Conservation (phyloP, 768 basidiomycete species). For the Mycena rosella region DNA sequence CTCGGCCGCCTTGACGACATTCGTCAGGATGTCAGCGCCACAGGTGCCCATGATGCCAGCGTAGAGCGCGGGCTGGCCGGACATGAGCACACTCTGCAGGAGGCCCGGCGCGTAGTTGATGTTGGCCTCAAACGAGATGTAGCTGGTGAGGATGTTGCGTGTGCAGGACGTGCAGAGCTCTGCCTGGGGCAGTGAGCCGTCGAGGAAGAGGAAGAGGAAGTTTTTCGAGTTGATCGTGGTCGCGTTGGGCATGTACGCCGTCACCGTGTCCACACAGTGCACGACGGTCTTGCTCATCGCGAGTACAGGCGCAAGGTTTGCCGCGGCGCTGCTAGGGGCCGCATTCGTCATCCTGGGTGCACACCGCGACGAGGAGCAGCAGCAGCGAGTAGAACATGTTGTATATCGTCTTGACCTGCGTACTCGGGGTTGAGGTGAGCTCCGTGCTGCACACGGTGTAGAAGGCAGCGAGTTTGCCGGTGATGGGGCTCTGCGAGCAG, state of each 20-base stretch:
- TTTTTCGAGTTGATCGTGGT: slow-evolving; percentile 68
- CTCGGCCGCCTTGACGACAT: slow-evolving; percentile 78
- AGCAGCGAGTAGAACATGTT: slow-evolving; percentile 81
- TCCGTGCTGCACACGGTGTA: slow-evolving; percentile 78
- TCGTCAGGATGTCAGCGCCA: slow-evolving; percentile 76
- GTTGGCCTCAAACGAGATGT: slow-evolving; percentile 80
- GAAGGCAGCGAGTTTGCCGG: slow-evolving; percentile 75
- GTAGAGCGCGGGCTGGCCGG: slow-evolving; percentile 77
- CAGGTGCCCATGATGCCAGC: slow-evolving; percentile 71
- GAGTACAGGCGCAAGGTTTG: slow-evolving; percentile 39
- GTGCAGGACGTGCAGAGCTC: slow-evolving; percentile 88
- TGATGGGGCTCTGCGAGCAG: slow-evolving; percentile 72
- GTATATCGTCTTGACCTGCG: slow-evolving; percentile 73
- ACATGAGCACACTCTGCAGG: slow-evolving; percentile 70
- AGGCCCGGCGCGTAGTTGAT: slow-evolving; percentile 85
- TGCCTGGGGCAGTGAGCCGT: slow-evolving; percentile 58
- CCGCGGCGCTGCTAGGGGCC: slow-evolving; percentile 45
- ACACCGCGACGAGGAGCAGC: slow-evolving; percentile 78
- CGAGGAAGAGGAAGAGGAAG: slow-evolving; percentile 86
- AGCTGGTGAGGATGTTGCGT: slow-evolving; percentile 78
- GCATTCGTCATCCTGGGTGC: slow-evolving; percentile 77
- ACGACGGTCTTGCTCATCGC: slow-evolving; percentile 9
- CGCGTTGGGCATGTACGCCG: slow-evolving; percentile 66
- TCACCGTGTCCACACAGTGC: slow-evolving; percentile 44
- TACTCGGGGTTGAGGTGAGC: slow-evolving; percentile 64